Evolutionary conservation across 2,329 filamentous ascomycete genomes (phyloP).

Genomic region (Penicillium frequentans): DNA sequence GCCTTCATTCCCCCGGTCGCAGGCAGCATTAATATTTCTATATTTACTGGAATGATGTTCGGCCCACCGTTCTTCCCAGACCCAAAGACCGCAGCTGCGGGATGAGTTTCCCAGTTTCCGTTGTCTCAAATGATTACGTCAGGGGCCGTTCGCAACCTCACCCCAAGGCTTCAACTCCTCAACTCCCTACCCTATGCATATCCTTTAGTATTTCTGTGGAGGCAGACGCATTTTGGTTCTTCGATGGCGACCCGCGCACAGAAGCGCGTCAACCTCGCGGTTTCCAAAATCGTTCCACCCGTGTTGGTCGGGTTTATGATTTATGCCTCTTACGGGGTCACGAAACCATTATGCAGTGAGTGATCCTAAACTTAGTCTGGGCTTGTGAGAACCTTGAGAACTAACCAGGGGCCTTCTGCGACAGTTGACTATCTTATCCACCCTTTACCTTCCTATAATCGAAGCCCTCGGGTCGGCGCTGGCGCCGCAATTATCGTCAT

Average conservation of each 20-base stretch:
- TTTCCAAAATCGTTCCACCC: constrained; percentile 67
- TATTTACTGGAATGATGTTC: background rate
- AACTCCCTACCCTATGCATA: constrained; percentile 16
- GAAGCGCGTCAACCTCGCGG: constrained; percentile 56
- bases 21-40: background rate
- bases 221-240: constrained; percentile 12
- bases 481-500: constrained; percentile 70
- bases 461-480: constrained; percentile 51
- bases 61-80: background rate
- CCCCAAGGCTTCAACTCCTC: background rate
- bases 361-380: constrained; percentile 10
- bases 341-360: constrained; percentile 68
- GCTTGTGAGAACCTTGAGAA: background rate
- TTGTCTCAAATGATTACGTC: constrained; percentile 12
- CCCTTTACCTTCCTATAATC: constrained; percentile 41
- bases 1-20: background rate
- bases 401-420: constrained; percentile 2
- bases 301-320: constrained; percentile 65
- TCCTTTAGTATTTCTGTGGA: constrained; percentile 12
- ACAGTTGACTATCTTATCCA: constrained; percentile 71
- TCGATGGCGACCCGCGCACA: constrained; percentile 37
- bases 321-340: constrained; percentile 71
- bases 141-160: constrained; percentile 1
- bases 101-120: constrained; percentile 1
- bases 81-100: background rate